phyloP scores from a whole-genome alignment of 192 early-diverging fungal species.

The Gonapodya sp. region DNA sequence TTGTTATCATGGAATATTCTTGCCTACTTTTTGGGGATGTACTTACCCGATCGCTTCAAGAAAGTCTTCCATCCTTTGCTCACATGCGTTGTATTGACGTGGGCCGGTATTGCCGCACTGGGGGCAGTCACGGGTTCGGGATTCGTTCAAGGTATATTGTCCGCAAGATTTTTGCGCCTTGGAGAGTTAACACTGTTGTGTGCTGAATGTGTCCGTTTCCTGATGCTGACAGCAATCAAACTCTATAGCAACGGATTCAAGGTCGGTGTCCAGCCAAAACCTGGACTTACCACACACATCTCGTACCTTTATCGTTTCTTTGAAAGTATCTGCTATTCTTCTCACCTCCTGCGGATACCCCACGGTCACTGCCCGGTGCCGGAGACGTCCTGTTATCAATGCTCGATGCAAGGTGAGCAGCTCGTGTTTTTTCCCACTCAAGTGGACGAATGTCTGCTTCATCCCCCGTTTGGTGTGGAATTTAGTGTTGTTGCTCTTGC shows the following conservation, averaged over 20 bases:
- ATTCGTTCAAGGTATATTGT: not conserved
- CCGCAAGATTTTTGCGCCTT: not conserved
- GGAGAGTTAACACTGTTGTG: no score
- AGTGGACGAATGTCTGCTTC: no score
- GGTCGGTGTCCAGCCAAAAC: not conserved
- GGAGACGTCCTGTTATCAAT: not conserved
- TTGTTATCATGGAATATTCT: not conserved
- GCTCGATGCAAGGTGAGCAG: not conserved
- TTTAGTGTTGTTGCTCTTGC: conserved; percentile 2
- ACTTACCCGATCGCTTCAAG: not conserved
- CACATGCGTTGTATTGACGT: not conserved
- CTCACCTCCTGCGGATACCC: not conserved
- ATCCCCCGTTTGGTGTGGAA: not conserved
- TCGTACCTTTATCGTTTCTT: not conserved
- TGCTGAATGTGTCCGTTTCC: not conserved
- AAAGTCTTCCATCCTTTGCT: not conserved
- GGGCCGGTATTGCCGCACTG: not conserved
- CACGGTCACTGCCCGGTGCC: not conserved
- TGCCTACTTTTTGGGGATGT: not conserved
- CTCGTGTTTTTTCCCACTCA: not conserved
- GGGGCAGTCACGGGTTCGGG: not conserved
- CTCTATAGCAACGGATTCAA: not conserved
- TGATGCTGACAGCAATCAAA: not conserved
- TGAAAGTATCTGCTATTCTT: not conserved
- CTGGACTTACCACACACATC: no score